Conservation (phyloP, 2,329 filamentous ascomycete species). For the Monilinia laxa region DNA sequence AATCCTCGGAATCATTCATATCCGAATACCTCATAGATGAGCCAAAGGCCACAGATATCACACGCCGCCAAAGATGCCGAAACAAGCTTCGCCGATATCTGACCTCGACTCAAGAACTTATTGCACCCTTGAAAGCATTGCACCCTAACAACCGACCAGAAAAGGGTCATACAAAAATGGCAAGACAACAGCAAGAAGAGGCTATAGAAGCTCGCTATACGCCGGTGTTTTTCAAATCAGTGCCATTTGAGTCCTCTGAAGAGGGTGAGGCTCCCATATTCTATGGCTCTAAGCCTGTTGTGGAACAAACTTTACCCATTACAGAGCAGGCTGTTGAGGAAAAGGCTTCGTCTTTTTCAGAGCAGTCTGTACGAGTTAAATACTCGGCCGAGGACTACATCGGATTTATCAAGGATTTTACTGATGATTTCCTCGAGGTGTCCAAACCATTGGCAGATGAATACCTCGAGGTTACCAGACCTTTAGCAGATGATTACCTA, state of each 20-base stretch:
- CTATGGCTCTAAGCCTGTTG: conserved; percentile 1
- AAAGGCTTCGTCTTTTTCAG: no score
- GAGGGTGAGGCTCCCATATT: not conserved
- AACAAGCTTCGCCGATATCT: not conserved
- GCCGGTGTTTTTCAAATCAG: not conserved
- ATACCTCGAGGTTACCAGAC: not conserved
- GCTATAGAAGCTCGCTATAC: not conserved
- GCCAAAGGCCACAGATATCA: not conserved
- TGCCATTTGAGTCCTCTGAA: conserved; percentile 7
- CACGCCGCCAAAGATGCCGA: not conserved
- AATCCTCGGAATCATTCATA: not conserved
- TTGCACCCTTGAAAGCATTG: conserved; percentile 7
- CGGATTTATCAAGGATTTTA: not conserved
- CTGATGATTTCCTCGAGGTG: not conserved
- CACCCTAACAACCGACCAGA: conserved; percentile 17
- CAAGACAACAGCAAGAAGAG: not conserved
- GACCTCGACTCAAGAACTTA: conserved; percentile 11
- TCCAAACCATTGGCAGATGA: conserved; percentile 5
- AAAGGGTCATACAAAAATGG: conserved; percentile 2
- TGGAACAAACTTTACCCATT: not conserved
- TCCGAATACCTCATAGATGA: not conserved
- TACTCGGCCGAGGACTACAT: conserved; percentile 7
- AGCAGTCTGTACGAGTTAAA: no score
- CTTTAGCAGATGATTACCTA: conserved; percentile 16
- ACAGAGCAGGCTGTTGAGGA: not conserved